These are phyloP conservation scores for Endothia cerciana DNA, from an alignment of 2,329 filamentous ascomycete genomes.

Conservation along the genomic window DNA sequence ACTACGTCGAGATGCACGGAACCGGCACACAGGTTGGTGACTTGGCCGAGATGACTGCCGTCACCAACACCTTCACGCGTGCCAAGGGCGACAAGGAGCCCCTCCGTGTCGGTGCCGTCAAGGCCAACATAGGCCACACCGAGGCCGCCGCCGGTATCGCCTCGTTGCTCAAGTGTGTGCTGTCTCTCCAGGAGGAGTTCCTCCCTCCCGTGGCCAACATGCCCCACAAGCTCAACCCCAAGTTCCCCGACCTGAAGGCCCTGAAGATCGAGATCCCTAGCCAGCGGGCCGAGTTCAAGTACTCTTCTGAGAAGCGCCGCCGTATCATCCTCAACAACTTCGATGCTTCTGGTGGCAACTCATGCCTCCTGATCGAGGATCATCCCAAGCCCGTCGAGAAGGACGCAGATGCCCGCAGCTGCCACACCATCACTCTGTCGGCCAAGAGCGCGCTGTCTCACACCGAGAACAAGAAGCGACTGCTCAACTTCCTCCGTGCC, in stretches of 20 bases:
- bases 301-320: slow-evolving; percentile 45
- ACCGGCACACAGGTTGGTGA: slow-evolving; percentile 49
- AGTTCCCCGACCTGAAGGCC: slow-evolving; percentile 54
- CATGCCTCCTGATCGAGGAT: slow-evolving; percentile 63
- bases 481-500: slow-evolving; percentile 41
- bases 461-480: slow-evolving; percentile 54
- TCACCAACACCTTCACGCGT: slow-evolving; percentile 21
- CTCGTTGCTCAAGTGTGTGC: slow-evolving; percentile 58
- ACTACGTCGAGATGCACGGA: slow-evolving; percentile 46
- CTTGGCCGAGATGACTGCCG: slow-evolving; percentile 34
- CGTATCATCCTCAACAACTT: slow-evolving; percentile 63
- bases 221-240: slow-evolving; percentile 60
- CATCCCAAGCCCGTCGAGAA: slow-evolving; percentile 42
- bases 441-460: slow-evolving; percentile 54
- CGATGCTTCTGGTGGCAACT: slow-evolving; percentile 68
- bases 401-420: slow-evolving; percentile 49
- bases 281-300: slow-evolving; percentile 47
- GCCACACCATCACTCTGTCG: slow-evolving; percentile 56
- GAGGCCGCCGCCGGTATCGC: slow-evolving; percentile 59
- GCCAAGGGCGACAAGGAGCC: slow-evolving; percentile 35
- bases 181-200: slow-evolving; percentile 59
- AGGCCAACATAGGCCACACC: slow-evolving; percentile 62
- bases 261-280: slow-evolving; percentile 57
- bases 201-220: slow-evolving; percentile 67
- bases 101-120: slow-evolving; percentile 60